Conservation (phyloP, 306 rosid genomes). For the Dalbergia cochinchinensis region DNA sequence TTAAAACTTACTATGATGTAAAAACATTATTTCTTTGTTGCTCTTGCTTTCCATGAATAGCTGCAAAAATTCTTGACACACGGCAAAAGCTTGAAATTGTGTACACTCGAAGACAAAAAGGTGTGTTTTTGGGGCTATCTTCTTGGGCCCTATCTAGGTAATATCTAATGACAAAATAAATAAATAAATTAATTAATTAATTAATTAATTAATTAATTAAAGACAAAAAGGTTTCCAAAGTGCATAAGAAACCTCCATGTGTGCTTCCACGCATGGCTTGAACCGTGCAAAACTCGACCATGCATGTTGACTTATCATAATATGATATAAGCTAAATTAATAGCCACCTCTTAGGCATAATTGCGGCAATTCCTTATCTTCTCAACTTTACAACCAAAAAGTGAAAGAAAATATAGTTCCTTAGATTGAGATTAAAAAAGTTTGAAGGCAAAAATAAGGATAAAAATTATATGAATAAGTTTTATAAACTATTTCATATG, state of each 20-base stretch:
- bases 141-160: no score
- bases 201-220: no score
- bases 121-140: no score
- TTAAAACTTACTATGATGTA: neutral
- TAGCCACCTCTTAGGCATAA: constrained; percentile 41
- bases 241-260: no score
- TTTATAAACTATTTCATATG: no score
- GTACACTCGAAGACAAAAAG: neutral
- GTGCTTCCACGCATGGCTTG: neutral
- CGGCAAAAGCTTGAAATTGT: neutral
- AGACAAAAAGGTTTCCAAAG: no score
- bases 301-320: constrained; percentile 53
- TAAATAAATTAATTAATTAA: no score
- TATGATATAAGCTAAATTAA: constrained; percentile 31
- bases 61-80: neutral
- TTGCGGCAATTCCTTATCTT: constrained; percentile 42
- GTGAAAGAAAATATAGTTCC: neutral
- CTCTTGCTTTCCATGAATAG: neutral
- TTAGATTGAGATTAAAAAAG: no score
- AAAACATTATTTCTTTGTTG: neutral
- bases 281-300: constrained; percentile 21
- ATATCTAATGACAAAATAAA: no score
- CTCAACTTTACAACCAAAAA: constrained; percentile 35
- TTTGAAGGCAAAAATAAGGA: no score
- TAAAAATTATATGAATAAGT: no score